These are phyloP conservation scores for Gynostemma pentaphyllum DNA, from an alignment of 306 rosid species.

Conservation along the genomic window DNA sequence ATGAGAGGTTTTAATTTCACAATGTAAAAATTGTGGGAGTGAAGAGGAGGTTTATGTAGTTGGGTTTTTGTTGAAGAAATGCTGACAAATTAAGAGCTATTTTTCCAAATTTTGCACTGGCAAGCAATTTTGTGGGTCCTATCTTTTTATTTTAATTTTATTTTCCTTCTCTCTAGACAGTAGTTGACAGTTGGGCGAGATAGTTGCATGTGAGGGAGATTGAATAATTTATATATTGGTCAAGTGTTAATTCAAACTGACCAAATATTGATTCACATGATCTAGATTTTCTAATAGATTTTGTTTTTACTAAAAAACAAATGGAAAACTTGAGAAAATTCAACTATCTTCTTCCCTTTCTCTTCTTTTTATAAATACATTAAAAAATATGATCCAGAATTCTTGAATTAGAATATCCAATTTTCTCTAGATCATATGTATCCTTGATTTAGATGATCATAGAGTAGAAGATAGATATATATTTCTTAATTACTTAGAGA, in stretches of 20 bases:
- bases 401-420: too few species aligned
- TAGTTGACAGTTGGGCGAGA: conserved; percentile 30
- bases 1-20: background rate
- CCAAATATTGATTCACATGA: conserved; percentile 50
- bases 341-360: background rate
- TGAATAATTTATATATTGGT: conserved; percentile 15
- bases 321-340: background rate
- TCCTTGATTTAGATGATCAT: too few species aligned
- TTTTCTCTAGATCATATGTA: too few species aligned
- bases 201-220: conserved; percentile 19
- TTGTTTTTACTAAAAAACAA: conserved; percentile 5
- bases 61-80: conserved; percentile 1
- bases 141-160: background rate
- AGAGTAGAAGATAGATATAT: too few species aligned
- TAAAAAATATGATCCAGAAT: too few species aligned
- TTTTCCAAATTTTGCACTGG: conserved; percentile 22
- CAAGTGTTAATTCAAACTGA: conserved; percentile 19
- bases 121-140: conserved; percentile 28
- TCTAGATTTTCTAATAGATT: background rate
- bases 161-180: background rate
- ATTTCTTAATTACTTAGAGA: too few species aligned
- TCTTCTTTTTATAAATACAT: too few species aligned
- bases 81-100: conserved; percentile 13
- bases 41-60: conserved; percentile 14
- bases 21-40: background rate